Conservation (phyloP, 2,329 filamentous ascomycete genomes). For the Exophiala mesophila region DNA sequence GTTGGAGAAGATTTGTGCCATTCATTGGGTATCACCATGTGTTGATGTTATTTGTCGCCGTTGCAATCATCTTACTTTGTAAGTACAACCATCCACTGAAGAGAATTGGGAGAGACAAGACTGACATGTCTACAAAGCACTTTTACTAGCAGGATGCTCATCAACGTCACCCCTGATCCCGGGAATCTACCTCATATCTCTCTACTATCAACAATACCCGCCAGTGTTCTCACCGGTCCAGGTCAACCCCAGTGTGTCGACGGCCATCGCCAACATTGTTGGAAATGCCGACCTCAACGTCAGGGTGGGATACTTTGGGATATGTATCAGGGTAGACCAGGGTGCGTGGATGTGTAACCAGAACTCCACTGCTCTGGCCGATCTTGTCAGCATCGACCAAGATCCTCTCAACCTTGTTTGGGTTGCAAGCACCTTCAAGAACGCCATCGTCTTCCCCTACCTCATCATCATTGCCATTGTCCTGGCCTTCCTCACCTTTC, state of each 20-base stretch:
- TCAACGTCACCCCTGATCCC: slow-evolving; percentile 94
- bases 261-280: slow-evolving; percentile 84
- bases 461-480: slow-evolving; percentile 96
- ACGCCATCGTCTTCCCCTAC: slow-evolving; percentile 97
- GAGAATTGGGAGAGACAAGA: slow-evolving; percentile 12
- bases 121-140: slow-evolving; percentile 58
- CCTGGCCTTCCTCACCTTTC: slow-evolving; percentile 91
- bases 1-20: slow-evolving; percentile 49
- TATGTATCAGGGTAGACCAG: slow-evolving; percentile 88
- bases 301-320: slow-evolving; percentile 94
- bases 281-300: slow-evolving; percentile 78
- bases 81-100: slow-evolving; percentile 48
- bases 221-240: slow-evolving; percentile 79
- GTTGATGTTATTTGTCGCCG: slow-evolving; percentile 92
- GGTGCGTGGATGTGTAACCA: slow-evolving; percentile 93
- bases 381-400: slow-evolving; percentile 82
- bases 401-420: slow-evolving; percentile 96
- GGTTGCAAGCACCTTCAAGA: slow-evolving; percentile 95
- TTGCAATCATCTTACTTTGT: slow-evolving; percentile 94
- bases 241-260: slow-evolving; percentile 81
- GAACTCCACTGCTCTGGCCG: slow-evolving; percentile 88
- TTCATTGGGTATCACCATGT: slow-evolving; percentile 73
- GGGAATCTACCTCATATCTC: slow-evolving; percentile 93
- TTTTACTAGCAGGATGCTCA: slow-evolving; percentile 90
- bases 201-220: slow-evolving; percentile 88